A percentile compares a stretch with the other conserved stretches of the same genome.
Conservation (phyloP, 352 stramenopile genomes). For the Pythium aquatile region DNA sequence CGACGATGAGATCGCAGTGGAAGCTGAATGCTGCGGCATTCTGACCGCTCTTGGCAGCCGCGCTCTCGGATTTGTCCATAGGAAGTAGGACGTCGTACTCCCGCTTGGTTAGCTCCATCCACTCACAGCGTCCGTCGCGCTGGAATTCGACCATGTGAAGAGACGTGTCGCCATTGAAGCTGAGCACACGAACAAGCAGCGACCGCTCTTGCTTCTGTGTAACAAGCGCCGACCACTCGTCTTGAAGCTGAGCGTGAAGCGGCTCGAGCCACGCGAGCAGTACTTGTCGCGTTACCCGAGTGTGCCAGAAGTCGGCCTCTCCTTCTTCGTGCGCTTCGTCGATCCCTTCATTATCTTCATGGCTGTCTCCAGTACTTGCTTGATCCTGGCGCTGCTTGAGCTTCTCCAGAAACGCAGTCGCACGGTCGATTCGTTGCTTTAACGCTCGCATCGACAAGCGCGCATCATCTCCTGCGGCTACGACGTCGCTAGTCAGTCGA, state of each 20-base stretch:
- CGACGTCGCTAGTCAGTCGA: background rate
- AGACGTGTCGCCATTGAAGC: slow-evolving; percentile 29
- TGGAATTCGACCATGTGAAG: slow-evolving; percentile 55
- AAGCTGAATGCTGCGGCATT: slow-evolving; percentile 14
- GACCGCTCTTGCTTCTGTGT: slow-evolving; percentile 15
- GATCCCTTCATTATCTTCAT: background rate
- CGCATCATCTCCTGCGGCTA: background rate
- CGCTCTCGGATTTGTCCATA: background rate
- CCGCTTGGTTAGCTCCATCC: slow-evolving; percentile 35
- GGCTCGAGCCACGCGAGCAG: slow-evolving; percentile 23
- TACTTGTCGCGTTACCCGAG: background rate
- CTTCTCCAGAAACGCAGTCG: slow-evolving; percentile 13
- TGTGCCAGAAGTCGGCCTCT: slow-evolving; percentile 7
- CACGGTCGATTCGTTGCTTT: slow-evolving; percentile 7
- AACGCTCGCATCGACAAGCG: slow-evolving; percentile 20
- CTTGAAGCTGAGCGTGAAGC: background rate
- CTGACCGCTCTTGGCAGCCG: background rate
- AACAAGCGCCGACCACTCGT: slow-evolving; percentile 1
- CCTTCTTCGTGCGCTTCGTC: slow-evolving; percentile 6
- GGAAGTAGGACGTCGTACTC: slow-evolving; percentile 46
- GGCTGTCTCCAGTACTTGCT: background rate
- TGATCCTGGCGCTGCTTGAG: slow-evolving; percentile 6
- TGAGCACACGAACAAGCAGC: slow-evolving; percentile 41
- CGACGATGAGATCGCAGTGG: slow-evolving; percentile 29
- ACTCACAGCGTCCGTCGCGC: slow-evolving; percentile 44